Evolutionary conservation across 345 rosid species (phyloP).

Genomic region (Arabis alpina): DNA sequence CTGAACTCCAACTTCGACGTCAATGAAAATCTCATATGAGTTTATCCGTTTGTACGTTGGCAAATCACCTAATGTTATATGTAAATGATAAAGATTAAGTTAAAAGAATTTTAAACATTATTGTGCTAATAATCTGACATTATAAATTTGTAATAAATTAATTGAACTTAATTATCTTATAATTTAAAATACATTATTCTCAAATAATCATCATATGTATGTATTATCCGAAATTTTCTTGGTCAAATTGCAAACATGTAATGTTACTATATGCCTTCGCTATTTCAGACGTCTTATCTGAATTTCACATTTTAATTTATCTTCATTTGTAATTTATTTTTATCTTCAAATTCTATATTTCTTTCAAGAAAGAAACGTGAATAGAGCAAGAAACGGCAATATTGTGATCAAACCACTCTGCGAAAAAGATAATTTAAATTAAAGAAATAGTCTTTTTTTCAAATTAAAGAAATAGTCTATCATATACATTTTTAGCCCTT

Average conservation of each 20-base stretch:
- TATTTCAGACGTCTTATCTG: not conserved
- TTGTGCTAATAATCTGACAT: too few relatives aligned
- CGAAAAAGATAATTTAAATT: not conserved
- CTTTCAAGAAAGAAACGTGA: not conserved
- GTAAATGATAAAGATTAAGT: too few relatives aligned
- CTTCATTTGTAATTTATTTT: slow-evolving; percentile 5
- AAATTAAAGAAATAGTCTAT: not conserved
- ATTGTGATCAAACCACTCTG: slow-evolving; percentile 30
- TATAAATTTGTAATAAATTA: too few relatives aligned
- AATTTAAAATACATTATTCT: too few relatives aligned
- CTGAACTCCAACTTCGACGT: too few relatives aligned
- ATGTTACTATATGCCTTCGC: not conserved
- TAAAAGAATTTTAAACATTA: too few relatives aligned
- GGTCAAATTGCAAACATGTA: not conserved
- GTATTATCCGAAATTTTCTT: not conserved
- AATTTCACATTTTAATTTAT: not conserved
- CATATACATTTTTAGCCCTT: not conserved
- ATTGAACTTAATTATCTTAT: too few relatives aligned
- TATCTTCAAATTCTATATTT: not conserved
- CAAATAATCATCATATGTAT: too few relatives aligned
- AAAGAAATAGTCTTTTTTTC: too few relatives aligned
- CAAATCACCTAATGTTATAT: too few relatives aligned
- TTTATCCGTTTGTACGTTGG: too few relatives aligned
- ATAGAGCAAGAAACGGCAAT: slow-evolving; percentile 21
- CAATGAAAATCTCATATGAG: too few relatives aligned